Evolutionary conservation across 2,329 filamentous ascomycete genomes (phyloP).

Genomic region (Tolypocladium cylindrosporum): DNA sequence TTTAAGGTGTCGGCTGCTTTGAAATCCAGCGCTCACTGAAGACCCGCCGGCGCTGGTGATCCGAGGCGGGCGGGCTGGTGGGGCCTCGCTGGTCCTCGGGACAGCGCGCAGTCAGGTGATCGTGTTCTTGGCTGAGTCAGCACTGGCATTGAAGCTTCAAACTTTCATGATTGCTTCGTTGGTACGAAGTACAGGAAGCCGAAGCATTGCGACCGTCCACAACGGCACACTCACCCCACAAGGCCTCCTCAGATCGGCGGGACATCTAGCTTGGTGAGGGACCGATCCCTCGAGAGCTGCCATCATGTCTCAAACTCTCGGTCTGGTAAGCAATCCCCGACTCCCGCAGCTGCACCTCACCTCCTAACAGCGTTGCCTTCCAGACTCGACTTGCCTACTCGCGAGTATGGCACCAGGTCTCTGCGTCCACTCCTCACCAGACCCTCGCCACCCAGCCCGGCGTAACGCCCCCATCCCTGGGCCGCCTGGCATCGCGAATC

Average conservation of each 20-base stretch:
- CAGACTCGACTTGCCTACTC: slow-evolving; percentile 96
- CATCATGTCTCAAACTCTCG: slow-evolving; percentile 70
- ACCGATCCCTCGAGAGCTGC: slow-evolving; percentile 10
- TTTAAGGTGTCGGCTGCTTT: slow-evolving; percentile 18
- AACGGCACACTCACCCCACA: not conserved
- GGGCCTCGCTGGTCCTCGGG: not conserved
- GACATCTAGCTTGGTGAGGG: slow-evolving; percentile 4
- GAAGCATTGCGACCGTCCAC: not conserved
- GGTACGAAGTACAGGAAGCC: not conserved
- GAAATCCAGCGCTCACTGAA: slow-evolving; percentile 14
- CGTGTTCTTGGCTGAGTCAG: not conserved
- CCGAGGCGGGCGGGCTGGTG: not conserved
- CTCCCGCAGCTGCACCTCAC: not conserved
- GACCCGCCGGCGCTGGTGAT: not conserved
- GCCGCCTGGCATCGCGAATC: slow-evolving; percentile 80
- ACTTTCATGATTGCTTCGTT: not conserved
- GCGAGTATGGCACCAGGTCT: slow-evolving; percentile 84
- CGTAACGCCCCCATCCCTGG: slow-evolving; percentile 66
- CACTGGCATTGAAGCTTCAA: not conserved
- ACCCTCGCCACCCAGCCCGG: slow-evolving; percentile 46
- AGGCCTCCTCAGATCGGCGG: not conserved
- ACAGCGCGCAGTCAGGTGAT: not conserved
- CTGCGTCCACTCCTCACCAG: slow-evolving; percentile 56
- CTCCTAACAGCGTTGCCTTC: not conserved
- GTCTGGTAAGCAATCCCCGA: slow-evolving; percentile 44